Evolutionary conservation across 106 monocot species (phyloP).

Genomic region (Apostasia shenzhenica): DNA sequence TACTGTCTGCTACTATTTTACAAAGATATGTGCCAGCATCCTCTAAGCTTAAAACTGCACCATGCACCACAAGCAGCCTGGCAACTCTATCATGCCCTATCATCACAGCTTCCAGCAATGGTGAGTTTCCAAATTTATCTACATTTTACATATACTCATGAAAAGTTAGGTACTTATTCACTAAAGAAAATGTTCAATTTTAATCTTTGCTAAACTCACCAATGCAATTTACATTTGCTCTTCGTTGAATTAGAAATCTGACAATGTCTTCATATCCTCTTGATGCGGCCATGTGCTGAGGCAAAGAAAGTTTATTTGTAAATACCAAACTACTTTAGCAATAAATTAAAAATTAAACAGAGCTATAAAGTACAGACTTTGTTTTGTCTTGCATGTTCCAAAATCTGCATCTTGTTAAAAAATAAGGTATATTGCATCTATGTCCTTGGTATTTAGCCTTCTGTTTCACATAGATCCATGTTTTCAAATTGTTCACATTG

Average conservation of each 20-base stretch:
- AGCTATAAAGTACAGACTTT: no score
- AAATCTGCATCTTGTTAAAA: no score
- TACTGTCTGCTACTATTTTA: conserved; percentile 38
- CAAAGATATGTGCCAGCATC: conserved; percentile 66
- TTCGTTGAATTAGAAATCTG: conserved; percentile 49
- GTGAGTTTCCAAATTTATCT: conserved; percentile 69
- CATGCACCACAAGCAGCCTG: conserved; percentile 29
- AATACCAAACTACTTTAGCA: no score
- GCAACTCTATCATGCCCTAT: conserved; percentile 58
- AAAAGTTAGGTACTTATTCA: background rate
- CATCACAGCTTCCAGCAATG: conserved; percentile 60
- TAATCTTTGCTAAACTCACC: conserved; percentile 18
- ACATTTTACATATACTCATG: conserved; percentile 2
- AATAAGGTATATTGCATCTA: no score
- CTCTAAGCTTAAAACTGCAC: conserved; percentile 43
- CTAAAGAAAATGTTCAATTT: background rate
- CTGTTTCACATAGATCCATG: no score
- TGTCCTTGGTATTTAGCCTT: no score
- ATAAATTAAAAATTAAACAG: no score
- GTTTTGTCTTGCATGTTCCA: no score
- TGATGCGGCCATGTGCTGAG: conserved; percentile 59
- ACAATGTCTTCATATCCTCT: conserved; percentile 67
- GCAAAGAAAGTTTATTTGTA: background rate
- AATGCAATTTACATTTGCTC: conserved; percentile 46
- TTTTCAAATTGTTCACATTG: no score